These are phyloP conservation scores for Fomitopsis betulina DNA, from an alignment of 1,284 basidiomycete species.

Conservation along the genomic window DNA sequence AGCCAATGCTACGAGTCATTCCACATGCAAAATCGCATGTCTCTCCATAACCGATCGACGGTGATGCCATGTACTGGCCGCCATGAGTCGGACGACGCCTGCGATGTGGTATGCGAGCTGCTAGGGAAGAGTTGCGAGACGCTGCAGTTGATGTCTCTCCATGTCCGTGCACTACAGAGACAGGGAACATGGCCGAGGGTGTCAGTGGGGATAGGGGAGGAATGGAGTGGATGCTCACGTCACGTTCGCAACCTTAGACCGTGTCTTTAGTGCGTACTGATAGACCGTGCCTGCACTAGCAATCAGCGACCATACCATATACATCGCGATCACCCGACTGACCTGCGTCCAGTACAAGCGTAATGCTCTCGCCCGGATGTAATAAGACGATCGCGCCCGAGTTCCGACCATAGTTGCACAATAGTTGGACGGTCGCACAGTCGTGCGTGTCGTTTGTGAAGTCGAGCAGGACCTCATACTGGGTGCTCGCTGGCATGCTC, in stretches of 20 bases:
- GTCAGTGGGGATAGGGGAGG: background rate
- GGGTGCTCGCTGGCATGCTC: conserved; percentile 44
- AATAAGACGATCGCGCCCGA: conserved; percentile 52
- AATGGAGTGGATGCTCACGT: conserved; percentile 43
- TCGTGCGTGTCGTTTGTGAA: conserved; percentile 67
- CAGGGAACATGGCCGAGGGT: background rate
- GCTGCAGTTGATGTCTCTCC: conserved; percentile 58
- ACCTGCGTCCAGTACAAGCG: conserved; percentile 59
- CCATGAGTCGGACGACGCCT: conserved; percentile 26
- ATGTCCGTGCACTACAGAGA: conserved; percentile 49
- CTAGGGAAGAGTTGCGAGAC: conserved; percentile 56
- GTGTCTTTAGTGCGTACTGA: conserved; percentile 63
- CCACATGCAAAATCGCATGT: conserved; percentile 62
- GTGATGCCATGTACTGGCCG: conserved; percentile 47
- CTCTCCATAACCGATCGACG: conserved; percentile 63
- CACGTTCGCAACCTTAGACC: conserved; percentile 61
- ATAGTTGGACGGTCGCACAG: conserved; percentile 57
- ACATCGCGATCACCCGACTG: conserved; percentile 4
- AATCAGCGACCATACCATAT: conserved; percentile 6
- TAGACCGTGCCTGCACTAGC: conserved; percentile 46
- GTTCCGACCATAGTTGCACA: conserved; percentile 57
- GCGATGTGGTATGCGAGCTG: conserved; percentile 25
- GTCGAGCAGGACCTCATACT: conserved; percentile 63
- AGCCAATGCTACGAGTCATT: conserved; percentile 25
- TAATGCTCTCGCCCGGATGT: conserved; percentile 57